Percentiles rank a stretch among this genome's conserved stretches.
Evolutionary conservation across 495 filamentous ascomycete genomes (phyloP).

Genomic region (Aspergillus biplanus): DNA sequence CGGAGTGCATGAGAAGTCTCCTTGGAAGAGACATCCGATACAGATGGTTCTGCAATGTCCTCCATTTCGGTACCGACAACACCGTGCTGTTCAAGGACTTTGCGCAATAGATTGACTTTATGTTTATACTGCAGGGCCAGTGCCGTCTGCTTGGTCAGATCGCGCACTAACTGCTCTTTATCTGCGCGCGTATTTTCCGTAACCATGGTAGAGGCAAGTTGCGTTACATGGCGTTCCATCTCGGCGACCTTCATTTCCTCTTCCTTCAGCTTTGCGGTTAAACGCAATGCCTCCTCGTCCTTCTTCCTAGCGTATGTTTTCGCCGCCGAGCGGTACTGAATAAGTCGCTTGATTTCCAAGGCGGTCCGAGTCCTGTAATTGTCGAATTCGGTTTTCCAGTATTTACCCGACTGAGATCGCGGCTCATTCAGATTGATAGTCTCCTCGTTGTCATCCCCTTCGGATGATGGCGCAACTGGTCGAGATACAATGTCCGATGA

Average conservation of each 20-base stretch:
- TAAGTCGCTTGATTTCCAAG: conserved; percentile 74
- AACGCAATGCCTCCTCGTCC: conserved; percentile 74
- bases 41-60: conserved; percentile 45
- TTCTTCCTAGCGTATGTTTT: conserved; percentile 91
- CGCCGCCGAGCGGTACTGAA: conserved; percentile 79
- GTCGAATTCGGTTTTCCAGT: conserved; percentile 92
- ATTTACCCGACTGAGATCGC: conserved; percentile 81
- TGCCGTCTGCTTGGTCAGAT: conserved; percentile 68
- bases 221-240: conserved; percentile 60
- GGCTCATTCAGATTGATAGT: conserved; percentile 81
- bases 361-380: conserved; percentile 80
- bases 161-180: conserved; percentile 55
- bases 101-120: conserved; percentile 65
- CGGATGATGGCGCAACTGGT: conserved; percentile 12
- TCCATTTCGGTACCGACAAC: conserved; percentile 46
- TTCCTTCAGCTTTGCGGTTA: conserved; percentile 72
- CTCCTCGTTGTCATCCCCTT: conserved; percentile 53
- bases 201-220: conserved; percentile 60
- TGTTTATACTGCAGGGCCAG: conserved; percentile 69
- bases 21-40: conserved; percentile 47
- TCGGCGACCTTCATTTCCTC: conserved; percentile 58
- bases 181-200: conserved; percentile 48
- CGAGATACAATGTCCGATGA: conserved; percentile 21
- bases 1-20: conserved; percentile 44
- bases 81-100: conserved; percentile 51